Evolutionary conservation across 805 yeast species (phyloP).

Genomic region (Ogataea parapolymorpha): DNA sequence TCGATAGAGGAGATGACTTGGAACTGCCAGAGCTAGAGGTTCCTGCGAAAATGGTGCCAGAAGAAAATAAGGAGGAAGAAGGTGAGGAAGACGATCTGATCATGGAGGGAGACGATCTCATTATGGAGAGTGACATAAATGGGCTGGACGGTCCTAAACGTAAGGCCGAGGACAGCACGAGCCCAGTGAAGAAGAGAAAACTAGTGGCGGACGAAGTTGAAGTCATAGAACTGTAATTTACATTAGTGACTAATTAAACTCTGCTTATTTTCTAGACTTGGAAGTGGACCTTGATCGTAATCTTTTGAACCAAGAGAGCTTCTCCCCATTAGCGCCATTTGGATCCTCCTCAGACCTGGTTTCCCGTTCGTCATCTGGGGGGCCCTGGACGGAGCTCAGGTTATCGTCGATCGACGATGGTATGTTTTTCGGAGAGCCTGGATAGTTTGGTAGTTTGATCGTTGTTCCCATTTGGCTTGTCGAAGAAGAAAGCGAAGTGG

Average conservation of each 20-base stretch:
- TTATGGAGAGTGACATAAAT: constrained; percentile 18
- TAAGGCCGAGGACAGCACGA: constrained; percentile 9
- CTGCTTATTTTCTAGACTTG: constrained; percentile 15
- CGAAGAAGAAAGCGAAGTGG: neutral
- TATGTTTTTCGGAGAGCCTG: constrained; percentile 15
- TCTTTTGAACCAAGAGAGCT: constrained; percentile 43
- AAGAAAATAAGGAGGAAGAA: constrained; percentile 18
- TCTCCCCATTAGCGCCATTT: constrained; percentile 15
- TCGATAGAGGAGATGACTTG: constrained; percentile 26
- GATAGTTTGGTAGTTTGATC: constrained; percentile 16
- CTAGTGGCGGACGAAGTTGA: constrained; percentile 4
- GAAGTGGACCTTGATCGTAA: constrained; percentile 34
- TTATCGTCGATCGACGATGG: constrained; percentile 16
- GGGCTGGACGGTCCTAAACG: constrained; percentile 17
- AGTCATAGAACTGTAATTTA: constrained; percentile 5
- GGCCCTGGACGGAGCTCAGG: neutral
- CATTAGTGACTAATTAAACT: neutral
- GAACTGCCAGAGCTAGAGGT: constrained; percentile 24
- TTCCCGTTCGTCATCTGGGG: constrained; percentile 27
- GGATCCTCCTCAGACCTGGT: constrained; percentile 29
- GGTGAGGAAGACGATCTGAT: constrained; percentile 20
- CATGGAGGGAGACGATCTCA: constrained; percentile 20
- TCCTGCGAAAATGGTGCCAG: constrained; percentile 22
- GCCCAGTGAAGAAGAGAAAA: constrained; percentile 19
- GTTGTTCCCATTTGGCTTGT: constrained; percentile 3